Percentiles rank a stretch among this genome's conserved stretches.
These are phyloP conservation scores for Suhomyces anneliseae DNA, from an alignment of 1,139 yeast genomes.

Conservation along the genomic window DNA sequence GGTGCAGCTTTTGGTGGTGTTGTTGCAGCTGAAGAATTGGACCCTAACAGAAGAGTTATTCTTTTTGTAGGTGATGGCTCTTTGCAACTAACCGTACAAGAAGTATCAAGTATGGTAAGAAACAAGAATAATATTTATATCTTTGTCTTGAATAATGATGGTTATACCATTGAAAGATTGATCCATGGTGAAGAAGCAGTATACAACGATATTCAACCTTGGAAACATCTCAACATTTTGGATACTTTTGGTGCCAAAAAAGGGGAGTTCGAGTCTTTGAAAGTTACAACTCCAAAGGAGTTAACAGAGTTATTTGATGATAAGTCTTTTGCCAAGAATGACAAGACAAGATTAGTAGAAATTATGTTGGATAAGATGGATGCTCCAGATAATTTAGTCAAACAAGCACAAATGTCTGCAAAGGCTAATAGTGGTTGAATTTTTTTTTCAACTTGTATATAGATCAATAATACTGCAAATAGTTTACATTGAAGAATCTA, in stretches of 20 bases:
- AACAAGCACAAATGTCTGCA: conserved; percentile 79
- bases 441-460: not conserved
- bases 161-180: conserved; percentile 85
- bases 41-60: conserved; percentile 67
- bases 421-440: conserved; percentile 43
- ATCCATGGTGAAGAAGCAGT: conserved; percentile 76
- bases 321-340: conserved; percentile 54
- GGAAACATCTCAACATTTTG: conserved; percentile 70
- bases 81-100: conserved; percentile 82
- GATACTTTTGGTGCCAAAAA: conserved; percentile 69
- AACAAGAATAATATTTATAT: conserved; percentile 77
- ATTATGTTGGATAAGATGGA: conserved; percentile 76
- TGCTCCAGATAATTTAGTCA: conserved; percentile 54
- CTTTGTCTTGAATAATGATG: conserved; percentile 78
- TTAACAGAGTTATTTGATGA: conserved; percentile 56
- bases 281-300: conserved; percentile 63
- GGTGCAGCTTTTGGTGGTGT: conserved; percentile 30
- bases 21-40: conserved; percentile 53
- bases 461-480: not conserved
- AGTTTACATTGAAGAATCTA: not conserved
- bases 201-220: conserved; percentile 77
- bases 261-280: conserved; percentile 45
- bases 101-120: conserved; percentile 77
- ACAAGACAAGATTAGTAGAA: conserved; percentile 73
- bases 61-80: conserved; percentile 89